A percentile compares a stretch with the other conserved stretches of the same genome.
Evolutionary conservation across 257 asterid species (phyloP).

Genomic region (Anisodus tanguticus): DNA sequence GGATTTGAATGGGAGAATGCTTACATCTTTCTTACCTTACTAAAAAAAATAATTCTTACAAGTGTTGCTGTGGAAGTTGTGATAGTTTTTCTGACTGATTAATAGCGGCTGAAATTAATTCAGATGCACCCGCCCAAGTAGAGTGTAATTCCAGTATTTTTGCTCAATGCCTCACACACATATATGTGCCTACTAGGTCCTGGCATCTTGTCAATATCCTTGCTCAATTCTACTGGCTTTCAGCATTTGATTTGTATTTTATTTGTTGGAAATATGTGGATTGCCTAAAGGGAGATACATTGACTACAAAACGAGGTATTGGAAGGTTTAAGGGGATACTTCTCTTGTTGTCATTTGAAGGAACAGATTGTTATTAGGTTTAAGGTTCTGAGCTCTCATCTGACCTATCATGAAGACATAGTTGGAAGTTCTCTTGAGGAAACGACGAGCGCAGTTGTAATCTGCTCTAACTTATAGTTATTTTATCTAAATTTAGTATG

Average conservation of each 20-base stretch:
- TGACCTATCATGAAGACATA: background rate
- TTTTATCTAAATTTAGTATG: background rate
- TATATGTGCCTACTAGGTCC: background rate
- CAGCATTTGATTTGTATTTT: background rate
- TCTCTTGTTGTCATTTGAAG: background rate
- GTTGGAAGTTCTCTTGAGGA: background rate
- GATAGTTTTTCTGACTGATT: background rate
- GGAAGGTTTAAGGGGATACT: background rate
- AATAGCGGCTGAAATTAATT: background rate
- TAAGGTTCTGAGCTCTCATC: background rate
- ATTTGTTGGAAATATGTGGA: constrained; percentile 1
- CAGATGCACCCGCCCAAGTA: background rate
- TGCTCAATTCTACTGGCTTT: background rate
- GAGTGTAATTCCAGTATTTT: background rate
- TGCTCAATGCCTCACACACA: background rate
- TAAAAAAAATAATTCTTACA: too few relatives aligned
- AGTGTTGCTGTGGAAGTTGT: constrained; percentile 2
- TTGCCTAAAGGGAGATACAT: background rate
- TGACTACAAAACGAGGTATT: background rate
- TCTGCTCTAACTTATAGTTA: background rate
- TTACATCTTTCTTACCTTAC: background rate
- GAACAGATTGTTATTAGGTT: background rate
- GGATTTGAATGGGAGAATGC: background rate
- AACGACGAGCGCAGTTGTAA: background rate
- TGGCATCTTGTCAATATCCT: background rate